Evolutionary conservation across 2,329 filamentous ascomycete species (phyloP), one percentile per base, ranked within the genome.

Genomic region (Calonectria naviculata): DNA sequence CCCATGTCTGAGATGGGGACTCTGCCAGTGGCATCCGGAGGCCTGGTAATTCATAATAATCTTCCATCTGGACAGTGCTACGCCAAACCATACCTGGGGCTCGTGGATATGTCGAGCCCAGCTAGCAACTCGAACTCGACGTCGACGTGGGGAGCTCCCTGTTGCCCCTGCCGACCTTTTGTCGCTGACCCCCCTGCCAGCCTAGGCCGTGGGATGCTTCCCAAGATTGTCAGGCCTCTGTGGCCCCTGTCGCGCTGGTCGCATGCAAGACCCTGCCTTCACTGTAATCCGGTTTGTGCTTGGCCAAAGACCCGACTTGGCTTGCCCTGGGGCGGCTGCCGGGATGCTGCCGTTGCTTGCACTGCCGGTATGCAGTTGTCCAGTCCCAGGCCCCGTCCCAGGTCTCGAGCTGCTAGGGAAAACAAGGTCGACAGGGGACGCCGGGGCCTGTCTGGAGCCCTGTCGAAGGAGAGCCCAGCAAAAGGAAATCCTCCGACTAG

Each of bases 401-500:
- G 24, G 46, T 19, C 63, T 58, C 38, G 36, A 56, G 41, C 47
- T 58, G 49, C 63, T 44, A 62, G 68, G 19, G 62, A 60, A 62
- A 36, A 42, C 46, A 44, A 66, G 54, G 54, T 49, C 17, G 65
- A 49, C 65, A 60, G 65, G 64, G 54, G 24, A 34, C n/a, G 52
- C 24, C n/a, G 60, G 47, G 56, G 36, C 47, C 41, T n/a, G 52
- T 36, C 21, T 26, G 47, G 28, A 56, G 36, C 42, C 38, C 41
- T 41, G 61, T 60, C 19, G 41, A 58, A 36, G 49, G 38, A 41
- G 61, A 52, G 54, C 60, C 52, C 41, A 64, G 42, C 29, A 73
- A 75, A 73, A 76, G 56, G 65, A 42, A 76, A 66, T 72, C 68
- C 47, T 60, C 68, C 49, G 70, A 68, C 65, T 71, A 52, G 64